Evolutionary conservation across 495 filamentous ascomycete genomes (phyloP).

Genomic region (Aspergillus sclerotiicarbonarius): DNA sequence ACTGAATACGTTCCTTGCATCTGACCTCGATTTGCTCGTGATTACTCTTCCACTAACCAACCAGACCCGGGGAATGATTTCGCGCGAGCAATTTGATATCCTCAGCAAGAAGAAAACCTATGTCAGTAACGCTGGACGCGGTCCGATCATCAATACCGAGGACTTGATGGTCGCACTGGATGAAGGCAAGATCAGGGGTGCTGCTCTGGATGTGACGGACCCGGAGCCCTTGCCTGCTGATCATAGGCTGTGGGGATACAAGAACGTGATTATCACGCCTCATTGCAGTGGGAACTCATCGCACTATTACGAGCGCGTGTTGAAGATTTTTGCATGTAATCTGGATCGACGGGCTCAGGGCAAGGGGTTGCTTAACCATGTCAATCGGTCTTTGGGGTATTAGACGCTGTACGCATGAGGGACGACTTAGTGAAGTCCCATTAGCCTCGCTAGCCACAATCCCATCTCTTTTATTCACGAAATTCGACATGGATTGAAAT

Average conservation of each 20-base stretch:
- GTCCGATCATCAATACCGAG: slow-evolving; percentile 60
- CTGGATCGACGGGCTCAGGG: slow-evolving; percentile 55
- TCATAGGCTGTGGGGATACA: slow-evolving; percentile 60
- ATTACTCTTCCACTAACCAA: slow-evolving; percentile 65
- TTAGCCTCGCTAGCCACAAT: too few relatives aligned
- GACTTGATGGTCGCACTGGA: slow-evolving; percentile 62
- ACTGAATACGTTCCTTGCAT: slow-evolving; percentile 56
- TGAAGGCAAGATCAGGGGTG: slow-evolving; percentile 51
- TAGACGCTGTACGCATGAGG: too few relatives aligned
- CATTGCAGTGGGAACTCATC: slow-evolving; percentile 64
- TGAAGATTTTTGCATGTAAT: slow-evolving; percentile 58
- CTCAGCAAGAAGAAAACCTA: slow-evolving; percentile 56
- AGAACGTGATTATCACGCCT: slow-evolving; percentile 68
- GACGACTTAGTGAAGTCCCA: too few relatives aligned
- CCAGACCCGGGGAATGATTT: slow-evolving; percentile 56
- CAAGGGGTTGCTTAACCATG: slow-evolving; percentile 54
- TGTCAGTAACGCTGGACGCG: slow-evolving; percentile 67
- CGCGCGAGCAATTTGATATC: slow-evolving; percentile 58
- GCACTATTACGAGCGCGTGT: slow-evolving; percentile 52
- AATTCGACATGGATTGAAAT: too few relatives aligned
- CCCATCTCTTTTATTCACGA: too few relatives aligned
- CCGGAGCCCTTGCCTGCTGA: slow-evolving; percentile 70
- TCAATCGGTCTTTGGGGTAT: slow-evolving; percentile 7
- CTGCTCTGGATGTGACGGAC: slow-evolving; percentile 74
- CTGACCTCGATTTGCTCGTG: slow-evolving; percentile 64